These are phyloP conservation scores for Schwanniomyces polymorphus DNA, from an alignment of 805 yeast species.

Conservation along the genomic window DNA sequence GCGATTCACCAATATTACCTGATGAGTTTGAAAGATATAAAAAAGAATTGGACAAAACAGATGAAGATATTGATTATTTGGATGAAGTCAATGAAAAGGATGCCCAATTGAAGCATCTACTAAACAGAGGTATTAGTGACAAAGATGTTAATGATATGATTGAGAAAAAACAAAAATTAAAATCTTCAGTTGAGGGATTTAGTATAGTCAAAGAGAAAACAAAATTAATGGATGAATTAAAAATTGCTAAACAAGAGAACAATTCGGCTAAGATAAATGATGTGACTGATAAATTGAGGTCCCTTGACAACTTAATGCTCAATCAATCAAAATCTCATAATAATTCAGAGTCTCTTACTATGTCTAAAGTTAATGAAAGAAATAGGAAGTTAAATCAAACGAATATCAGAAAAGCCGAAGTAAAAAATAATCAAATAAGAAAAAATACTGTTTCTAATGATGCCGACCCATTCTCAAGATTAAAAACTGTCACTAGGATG, in stretches of 20 bases:
- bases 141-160: conserved; percentile 79
- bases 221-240: conserved; percentile 68
- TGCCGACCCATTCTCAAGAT: conserved; percentile 83
- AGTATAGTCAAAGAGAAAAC: conserved; percentile 78
- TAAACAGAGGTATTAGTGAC: conserved; percentile 65
- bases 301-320: conserved; percentile 49
- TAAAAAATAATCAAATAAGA: conserved; percentile 57
- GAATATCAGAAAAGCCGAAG: conserved; percentile 77
- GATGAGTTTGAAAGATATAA: conserved; percentile 76
- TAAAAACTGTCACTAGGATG: conserved; percentile 82
- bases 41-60: conserved; percentile 58
- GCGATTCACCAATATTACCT: conserved; percentile 70
- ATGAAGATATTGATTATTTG: conserved; percentile 56
- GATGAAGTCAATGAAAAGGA: conserved; percentile 66
- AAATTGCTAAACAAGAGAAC: conserved; percentile 66
- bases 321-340: conserved; percentile 34
- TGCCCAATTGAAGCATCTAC: conserved; percentile 61
- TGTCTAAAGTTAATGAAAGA: conserved; percentile 78
- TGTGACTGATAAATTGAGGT: conserved; percentile 35
- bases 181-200: conserved; percentile 41
- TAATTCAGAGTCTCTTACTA: conserved; percentile 42
- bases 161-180: conserved; percentile 62
- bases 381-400: conserved; percentile 81
- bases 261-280: conserved; percentile 31
- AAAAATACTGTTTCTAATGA: conserved; percentile 44